Evolutionary conservation across 1,284 basidiomycete species (phyloP).

Genomic region (Phenoliferia sp.): DNA sequence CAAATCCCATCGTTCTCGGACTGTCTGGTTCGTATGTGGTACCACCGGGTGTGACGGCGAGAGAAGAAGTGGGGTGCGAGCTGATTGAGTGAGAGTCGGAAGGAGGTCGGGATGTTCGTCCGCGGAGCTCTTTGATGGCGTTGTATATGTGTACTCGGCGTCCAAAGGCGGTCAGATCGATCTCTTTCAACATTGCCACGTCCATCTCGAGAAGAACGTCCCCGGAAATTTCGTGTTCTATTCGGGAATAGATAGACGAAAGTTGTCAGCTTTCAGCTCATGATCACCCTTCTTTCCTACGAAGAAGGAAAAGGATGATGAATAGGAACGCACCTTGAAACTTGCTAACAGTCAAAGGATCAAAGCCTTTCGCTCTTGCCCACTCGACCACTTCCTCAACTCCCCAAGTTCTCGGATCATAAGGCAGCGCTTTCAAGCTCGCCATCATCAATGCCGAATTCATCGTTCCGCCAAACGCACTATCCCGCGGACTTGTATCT

Average conservation of each 20-base stretch:
- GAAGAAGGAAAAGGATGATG: background rate
- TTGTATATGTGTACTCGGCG: constrained; percentile 90
- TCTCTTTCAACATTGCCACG: constrained; percentile 87
- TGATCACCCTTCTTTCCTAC: background rate
- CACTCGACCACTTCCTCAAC: constrained; percentile 88
- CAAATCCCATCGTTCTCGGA: background rate
- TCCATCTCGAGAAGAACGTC: constrained; percentile 95
- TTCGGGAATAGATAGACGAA: background rate
- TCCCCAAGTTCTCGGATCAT: constrained; percentile 54
- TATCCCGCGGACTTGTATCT: constrained; percentile 10
- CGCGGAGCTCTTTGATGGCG: constrained; percentile 78
- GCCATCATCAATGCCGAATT: background rate
- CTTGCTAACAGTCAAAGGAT: constrained; percentile 72
- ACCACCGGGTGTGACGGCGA: constrained; percentile 7
- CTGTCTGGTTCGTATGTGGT: constrained; percentile 18
- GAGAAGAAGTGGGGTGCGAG: background rate
- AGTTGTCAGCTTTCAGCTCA: background rate
- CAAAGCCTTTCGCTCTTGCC: constrained; percentile 79
- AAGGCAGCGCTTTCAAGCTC: constrained; percentile 4
- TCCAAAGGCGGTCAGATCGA: constrained; percentile 90
- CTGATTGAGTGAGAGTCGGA: constrained; percentile 41
- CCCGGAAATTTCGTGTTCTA: constrained; percentile 96
- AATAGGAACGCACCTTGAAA: constrained; percentile 62
- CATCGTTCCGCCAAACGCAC: background rate
- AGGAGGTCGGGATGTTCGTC: constrained; percentile 59